phyloP scores from a whole-genome alignment of 2,329 filamentous ascomycete genomes.

The Plectosphaerella plurivora region DNA sequence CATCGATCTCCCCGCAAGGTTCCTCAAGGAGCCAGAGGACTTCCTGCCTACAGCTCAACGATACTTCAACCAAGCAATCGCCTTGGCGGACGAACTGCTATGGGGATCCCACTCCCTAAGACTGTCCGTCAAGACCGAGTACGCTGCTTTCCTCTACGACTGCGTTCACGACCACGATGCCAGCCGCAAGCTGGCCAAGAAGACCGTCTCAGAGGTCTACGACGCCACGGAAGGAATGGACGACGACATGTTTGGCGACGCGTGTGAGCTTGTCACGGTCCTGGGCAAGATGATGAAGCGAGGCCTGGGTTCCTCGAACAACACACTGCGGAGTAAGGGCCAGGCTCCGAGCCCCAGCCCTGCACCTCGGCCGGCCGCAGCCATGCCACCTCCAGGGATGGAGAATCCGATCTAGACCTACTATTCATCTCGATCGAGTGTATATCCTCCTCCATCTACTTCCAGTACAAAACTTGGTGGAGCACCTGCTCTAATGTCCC shows the following conservation, averaged over 20 bases:
- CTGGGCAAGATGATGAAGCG: slow-evolving; percentile 86
- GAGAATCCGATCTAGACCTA: slow-evolving; percentile 34
- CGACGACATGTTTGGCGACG: slow-evolving; percentile 91
- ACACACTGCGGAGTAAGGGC: slow-evolving; percentile 26
- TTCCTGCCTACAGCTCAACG: slow-evolving; percentile 79
- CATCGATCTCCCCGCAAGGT: slow-evolving; percentile 35
- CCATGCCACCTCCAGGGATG: slow-evolving; percentile 30
- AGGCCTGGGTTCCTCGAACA: slow-evolving; percentile 41
- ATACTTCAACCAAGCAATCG: slow-evolving; percentile 74
- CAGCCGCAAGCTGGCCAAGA: slow-evolving; percentile 72
- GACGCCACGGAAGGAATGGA: slow-evolving; percentile 89
- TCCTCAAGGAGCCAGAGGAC: slow-evolving; percentile 73
- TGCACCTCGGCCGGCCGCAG: slow-evolving; percentile 11
- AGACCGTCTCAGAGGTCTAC: slow-evolving; percentile 86
- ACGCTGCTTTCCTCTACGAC: slow-evolving; percentile 89
- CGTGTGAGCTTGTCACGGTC: slow-evolving; percentile 80
- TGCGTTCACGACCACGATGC: slow-evolving; percentile 78
- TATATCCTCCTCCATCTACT: background rate
- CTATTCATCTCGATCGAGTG: background rate
- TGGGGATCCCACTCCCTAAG: slow-evolving; percentile 87
- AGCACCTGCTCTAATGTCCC: background rate
- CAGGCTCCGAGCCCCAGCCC: slow-evolving; percentile 21
- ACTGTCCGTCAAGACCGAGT: slow-evolving; percentile 86
- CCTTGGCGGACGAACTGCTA: slow-evolving; percentile 69
- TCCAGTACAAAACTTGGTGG: background rate